These are phyloP conservation scores for Beauveria sp. DNA, from an alignment of 2,329 filamentous ascomycete genomes.

Conservation along the genomic window DNA sequence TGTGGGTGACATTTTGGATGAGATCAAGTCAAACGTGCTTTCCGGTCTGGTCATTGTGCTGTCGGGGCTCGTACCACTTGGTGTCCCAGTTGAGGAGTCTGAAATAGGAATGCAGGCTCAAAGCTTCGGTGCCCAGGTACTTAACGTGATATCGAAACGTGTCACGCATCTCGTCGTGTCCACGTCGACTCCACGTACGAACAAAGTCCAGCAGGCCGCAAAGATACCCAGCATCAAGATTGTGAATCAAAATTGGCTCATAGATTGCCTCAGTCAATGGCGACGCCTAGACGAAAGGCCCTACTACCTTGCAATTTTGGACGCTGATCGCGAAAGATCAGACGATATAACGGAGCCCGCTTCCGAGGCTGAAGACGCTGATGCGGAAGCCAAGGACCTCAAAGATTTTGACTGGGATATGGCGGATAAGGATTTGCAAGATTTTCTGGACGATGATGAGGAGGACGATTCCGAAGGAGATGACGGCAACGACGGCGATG, in stretches of 20 bases:
- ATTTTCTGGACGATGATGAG: slow-evolving; percentile 55
- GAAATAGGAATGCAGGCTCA: slow-evolving; percentile 84
- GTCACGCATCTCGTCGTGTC: slow-evolving; percentile 71
- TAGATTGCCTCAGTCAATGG: slow-evolving; percentile 81
- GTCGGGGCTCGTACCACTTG: slow-evolving; percentile 81
- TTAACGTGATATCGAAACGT: slow-evolving; percentile 48
- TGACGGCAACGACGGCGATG: slow-evolving; percentile 16
- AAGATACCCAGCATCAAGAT: slow-evolving; percentile 77
- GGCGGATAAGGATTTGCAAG: slow-evolving; percentile 65
- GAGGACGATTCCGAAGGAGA: slow-evolving; percentile 19
- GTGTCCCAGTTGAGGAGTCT: slow-evolving; percentile 67
- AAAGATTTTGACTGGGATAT: slow-evolving; percentile 54
- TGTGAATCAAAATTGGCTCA: slow-evolving; percentile 84
- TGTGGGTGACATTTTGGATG: slow-evolving; percentile 74
- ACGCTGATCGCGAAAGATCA: slow-evolving; percentile 48
- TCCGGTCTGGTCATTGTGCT: slow-evolving; percentile 73
- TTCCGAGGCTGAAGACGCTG: slow-evolving; percentile 24
- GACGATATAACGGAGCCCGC: slow-evolving; percentile 26
- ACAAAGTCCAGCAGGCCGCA: slow-evolving; percentile 83
- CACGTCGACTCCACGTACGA: slow-evolving; percentile 66
- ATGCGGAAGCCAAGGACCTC: slow-evolving; percentile 34
- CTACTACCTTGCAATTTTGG: slow-evolving; percentile 69
- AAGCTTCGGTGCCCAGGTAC: slow-evolving; percentile 69
- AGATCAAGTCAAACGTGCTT: slow-evolving; percentile 71
- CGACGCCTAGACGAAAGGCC: slow-evolving; percentile 67